Evolutionary conservation across 192 early-diverging fungal genomes (phyloP), one percentile per base, ranked within the genome.

Genomic region (Globomyces pollinis-pini): DNA sequence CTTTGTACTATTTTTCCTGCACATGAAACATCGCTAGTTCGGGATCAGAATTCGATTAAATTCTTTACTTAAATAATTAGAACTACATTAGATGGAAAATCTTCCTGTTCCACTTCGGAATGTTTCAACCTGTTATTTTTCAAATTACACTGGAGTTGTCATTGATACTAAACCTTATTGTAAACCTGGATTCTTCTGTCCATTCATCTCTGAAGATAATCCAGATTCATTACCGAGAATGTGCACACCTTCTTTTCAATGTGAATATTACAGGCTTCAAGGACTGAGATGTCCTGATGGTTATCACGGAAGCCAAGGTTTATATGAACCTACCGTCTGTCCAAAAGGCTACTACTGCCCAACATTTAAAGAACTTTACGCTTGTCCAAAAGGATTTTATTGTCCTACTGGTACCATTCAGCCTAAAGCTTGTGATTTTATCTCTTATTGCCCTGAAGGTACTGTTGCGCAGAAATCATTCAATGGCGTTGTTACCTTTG

Each of bases 131-230:
- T 47, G 44, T 47, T 47, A 47, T 26, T 47, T 28, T 47, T 47
- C 44, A 3, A 47, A 47, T 47, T 47, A 28, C 28, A 15, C 44
- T 28, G 44, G 44, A 23, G 24, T 47, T 12, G 11, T 26, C 8
- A 6, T 47, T 28, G 44, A 47, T 26, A 47, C 44, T 11, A 8
- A 47, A 47, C 44, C 44, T 8, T 28, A 26, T 1, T 71, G 70
- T 33, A 24, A 42, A 31, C 20, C 32, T 15, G 70, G 70, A 20
- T 72, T 31, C 29, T 72, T 38, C 38, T 72, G 70, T 28, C 70
- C 70, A 9, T 61, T 57, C 42, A 56, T 64, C 15, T 24, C 32
- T 33, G 29, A 13, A 15, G 39, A 23, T 8, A 52, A 60, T 26
- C 24, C 57, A 18, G 35, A 53, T 23, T 68, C 70, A 0, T 56